Evolutionary conservation across 2,329 filamentous ascomycete species (phyloP).

Genomic region (Cordyceps cateniannulata): DNA sequence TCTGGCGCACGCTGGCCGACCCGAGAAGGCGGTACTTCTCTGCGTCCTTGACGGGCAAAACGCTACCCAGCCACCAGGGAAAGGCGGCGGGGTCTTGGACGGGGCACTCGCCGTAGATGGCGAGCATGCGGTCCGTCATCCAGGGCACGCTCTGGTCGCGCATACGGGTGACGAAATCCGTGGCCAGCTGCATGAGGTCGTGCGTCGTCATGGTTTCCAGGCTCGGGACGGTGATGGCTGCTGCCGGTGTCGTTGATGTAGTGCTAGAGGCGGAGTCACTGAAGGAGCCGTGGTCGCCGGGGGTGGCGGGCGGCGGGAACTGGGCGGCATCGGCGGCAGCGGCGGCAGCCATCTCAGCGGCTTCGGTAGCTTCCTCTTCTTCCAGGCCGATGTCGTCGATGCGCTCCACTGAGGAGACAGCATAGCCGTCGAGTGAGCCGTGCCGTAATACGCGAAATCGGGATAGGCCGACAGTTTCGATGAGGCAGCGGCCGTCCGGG

Average conservation of each 20-base stretch:
- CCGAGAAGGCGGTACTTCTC: slow-evolving; percentile 74
- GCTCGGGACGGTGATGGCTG: slow-evolving; percentile 5
- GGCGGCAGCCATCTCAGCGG: slow-evolving; percentile 43
- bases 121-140: slow-evolving; percentile 65
- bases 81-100: slow-evolving; percentile 64
- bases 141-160: slow-evolving; percentile 62
- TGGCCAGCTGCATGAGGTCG: slow-evolving; percentile 58
- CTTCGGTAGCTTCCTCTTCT: slow-evolving; percentile 73
- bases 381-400: slow-evolving; percentile 76
- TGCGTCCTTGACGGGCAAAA: slow-evolving; percentile 68
- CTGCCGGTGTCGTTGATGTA: not conserved
- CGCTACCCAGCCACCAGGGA: slow-evolving; percentile 85
- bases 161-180: slow-evolving; percentile 64
- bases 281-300: not conserved
- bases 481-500: slow-evolving; percentile 71
- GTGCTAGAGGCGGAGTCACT: not conserved
- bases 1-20: slow-evolving; percentile 69
- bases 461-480: slow-evolving; percentile 71
- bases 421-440: slow-evolving; percentile 66
- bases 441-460: slow-evolving; percentile 67
- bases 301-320: not conserved
- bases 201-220: slow-evolving; percentile 56
- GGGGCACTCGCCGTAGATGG: slow-evolving; percentile 72
- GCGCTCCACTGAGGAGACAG: slow-evolving; percentile 67
- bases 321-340: slow-evolving; percentile 4